Base-by-base conservation (phyloP, 345 rosid genomes). In the Euphorbia lathyris region DNA sequence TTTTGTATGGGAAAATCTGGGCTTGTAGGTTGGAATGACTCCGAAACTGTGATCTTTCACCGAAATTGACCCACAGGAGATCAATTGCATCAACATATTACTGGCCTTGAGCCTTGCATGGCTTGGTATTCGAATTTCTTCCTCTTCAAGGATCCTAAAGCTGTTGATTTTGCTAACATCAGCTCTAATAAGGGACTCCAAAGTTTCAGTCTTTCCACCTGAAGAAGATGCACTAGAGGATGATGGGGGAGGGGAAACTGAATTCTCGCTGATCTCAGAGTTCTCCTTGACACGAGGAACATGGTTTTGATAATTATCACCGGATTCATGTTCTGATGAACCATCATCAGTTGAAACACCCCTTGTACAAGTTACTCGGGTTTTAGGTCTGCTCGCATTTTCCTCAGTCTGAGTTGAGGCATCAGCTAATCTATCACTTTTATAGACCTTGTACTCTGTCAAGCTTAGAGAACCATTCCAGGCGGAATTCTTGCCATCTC, bases 371-470 rank as follows among this genome's bases (percentile, higher is more conserved):
- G 97, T 92, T 84, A 90, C 94, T 68, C 73, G 32, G 5, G 82
- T 51, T 73, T 77, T 84, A 66, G 77, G 76, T 40, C 75, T 66
- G 68, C 57, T 82, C 0, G 58, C 72, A 69, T 76, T 84, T 80
- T 90, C 96, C 73, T 92, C 97, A 0, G 99, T 95, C 88, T 95
- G 99, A 0, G 99, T 95, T 0, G 99, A 90, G 47, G 99, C 97
- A 86, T 92, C 86, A 0, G 92, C 88, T 67, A 83, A 79, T 0
- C 99, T 90, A 57, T 90, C 94, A 40, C 74, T 85, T 71, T 83
- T 90, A 32, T 72, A 81, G 62, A 87, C 81, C 74, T 87, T 92
- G 72, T 92, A 92, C 79, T 90, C 94, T 0, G 96, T 85, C 80
- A 95, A 86, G 83, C 94, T 85, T 25, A 81, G 38, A 48, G 91